phyloP scores from a whole-genome alignment of 768 basidiomycete species.

The Kockovaella imperatae region DNA sequence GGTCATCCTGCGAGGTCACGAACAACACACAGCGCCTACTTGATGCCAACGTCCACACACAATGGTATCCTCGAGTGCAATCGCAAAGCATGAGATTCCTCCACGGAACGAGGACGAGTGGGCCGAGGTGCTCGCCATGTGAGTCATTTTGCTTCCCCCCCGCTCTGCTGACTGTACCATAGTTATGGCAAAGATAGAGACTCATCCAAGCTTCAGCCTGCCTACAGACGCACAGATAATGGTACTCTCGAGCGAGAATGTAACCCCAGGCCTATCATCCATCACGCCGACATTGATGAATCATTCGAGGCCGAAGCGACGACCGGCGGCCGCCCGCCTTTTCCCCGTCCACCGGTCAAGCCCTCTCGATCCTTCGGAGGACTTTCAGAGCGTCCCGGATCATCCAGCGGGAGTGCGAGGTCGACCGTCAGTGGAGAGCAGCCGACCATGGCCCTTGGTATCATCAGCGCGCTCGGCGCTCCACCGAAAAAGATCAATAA shows the following conservation, averaged over 20 bases:
- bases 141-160: background rate
- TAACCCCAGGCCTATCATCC: constrained; percentile 4
- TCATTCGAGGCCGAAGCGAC: constrained; percentile 5
- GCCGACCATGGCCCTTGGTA: too few relatives aligned
- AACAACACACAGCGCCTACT: too few relatives aligned
- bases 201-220: background rate
- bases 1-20: too few relatives aligned
- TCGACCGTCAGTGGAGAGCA: background rate
- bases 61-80: too few relatives aligned
- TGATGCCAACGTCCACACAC: too few relatives aligned
- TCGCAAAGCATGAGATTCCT: constrained; percentile 1
- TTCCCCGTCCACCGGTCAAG: too few relatives aligned
- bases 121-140: constrained; percentile 7
- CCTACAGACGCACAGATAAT: background rate
- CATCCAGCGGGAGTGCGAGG: background rate
- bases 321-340: too few relatives aligned
- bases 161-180: background rate
- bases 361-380: background rate
- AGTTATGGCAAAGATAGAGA: constrained; percentile 14
- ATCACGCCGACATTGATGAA: constrained; percentile 12
- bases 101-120: constrained; percentile 12
- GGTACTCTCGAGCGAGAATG: background rate
- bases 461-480: background rate
- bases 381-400: background rate
- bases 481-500: background rate